These are phyloP conservation scores for Hypoxylon sp. DNA, from an alignment of 2,329 filamentous ascomycete genomes.

Conservation along the genomic window DNA sequence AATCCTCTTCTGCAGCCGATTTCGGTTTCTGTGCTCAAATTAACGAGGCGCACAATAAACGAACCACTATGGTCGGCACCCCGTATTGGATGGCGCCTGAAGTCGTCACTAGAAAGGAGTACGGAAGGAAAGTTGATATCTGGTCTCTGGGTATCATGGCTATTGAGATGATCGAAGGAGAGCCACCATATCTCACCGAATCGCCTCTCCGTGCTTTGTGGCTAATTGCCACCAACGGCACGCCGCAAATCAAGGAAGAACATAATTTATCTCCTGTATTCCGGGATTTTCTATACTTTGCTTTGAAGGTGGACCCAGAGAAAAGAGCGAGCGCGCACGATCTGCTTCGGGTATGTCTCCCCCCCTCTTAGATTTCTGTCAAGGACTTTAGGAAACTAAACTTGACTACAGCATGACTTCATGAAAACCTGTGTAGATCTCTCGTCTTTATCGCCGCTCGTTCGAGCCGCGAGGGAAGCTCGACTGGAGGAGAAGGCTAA, in stretches of 20 bases:
- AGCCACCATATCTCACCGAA: constrained; percentile 96
- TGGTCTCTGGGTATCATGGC: constrained; percentile 99
- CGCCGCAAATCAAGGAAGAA: constrained; percentile 94
- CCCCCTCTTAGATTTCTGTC: constrained; percentile 32
- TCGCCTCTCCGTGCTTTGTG: constrained; percentile 93
- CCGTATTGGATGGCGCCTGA: constrained; percentile 99
- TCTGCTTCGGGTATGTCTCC: constrained; percentile 82
- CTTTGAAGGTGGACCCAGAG: constrained; percentile 96
- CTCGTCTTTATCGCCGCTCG: constrained; percentile 85
- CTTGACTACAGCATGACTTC: constrained; percentile 76
- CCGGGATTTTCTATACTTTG: constrained; percentile 91
- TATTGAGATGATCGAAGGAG: constrained; percentile 99
- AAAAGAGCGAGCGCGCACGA: constrained; percentile 97
- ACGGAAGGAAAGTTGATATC: constrained; percentile 97
- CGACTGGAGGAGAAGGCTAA: constrained; percentile 87
- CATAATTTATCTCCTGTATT: constrained; percentile 85
- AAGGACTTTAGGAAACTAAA: constrained; percentile 42
- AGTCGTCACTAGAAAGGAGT: constrained; percentile 97
- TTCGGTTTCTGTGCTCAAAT: constrained; percentile 99
- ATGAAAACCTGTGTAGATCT: constrained; percentile 83
- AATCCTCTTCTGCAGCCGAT: constrained; percentile 74
- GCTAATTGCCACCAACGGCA: constrained; percentile 97
- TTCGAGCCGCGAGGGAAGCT: constrained; percentile 86
- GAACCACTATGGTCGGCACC: constrained; percentile 98
- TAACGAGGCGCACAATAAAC: constrained; percentile 96